Base-by-base conservation (phyloP, 129 eudicot species). In the Arctium minus region DNA sequence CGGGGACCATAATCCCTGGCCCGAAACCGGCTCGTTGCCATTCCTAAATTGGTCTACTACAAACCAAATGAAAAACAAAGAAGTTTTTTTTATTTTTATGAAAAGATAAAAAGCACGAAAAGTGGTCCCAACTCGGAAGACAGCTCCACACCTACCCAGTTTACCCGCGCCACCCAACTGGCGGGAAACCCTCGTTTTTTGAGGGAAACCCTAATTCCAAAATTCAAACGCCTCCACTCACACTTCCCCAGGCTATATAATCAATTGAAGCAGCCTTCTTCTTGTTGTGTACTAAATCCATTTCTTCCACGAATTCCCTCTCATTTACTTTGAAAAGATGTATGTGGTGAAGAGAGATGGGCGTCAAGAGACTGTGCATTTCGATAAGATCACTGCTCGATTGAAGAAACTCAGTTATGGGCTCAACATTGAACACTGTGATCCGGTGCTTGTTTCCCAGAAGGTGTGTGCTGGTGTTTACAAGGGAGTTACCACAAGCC, bases 381-480 rank as follows among this genome's bases (percentile, higher is more conserved):
- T 95, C 73, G 97, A 95, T 73, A 95, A 95, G 89, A 95, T 95
- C 10, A 95, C 98, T 9, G 98, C 98, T 8, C 88, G 98, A 53
- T 82, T 95, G 87, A 95, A 95, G 92, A 95, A 95, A 74, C 83
- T 95, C 80, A 95, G 98, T 86, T 95, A 95, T 87, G 98, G 98
- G 50, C 92, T 95, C 11, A 95, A 91, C 33, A 83, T 82, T 39
- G 97, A 95, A 4, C 97, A 95, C 74, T 95, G 98, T 32, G 97
- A 95, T 67, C 97, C 98, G 5, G 97, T 92, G n/a, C 91, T 95
- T 9, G 98, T 95, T 4, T 80, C 98, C 0, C 97, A 95, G 86
- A 95, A 95, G 77, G 98, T 96, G 6, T 96, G 99, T 67, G 99
- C 97, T 0, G 99, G 99, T 75, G 99, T 96, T 42, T 96, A 93